Conservation (phyloP, 2,329 filamentous ascomycete species). For the Sarocladium oryzae region DNA sequence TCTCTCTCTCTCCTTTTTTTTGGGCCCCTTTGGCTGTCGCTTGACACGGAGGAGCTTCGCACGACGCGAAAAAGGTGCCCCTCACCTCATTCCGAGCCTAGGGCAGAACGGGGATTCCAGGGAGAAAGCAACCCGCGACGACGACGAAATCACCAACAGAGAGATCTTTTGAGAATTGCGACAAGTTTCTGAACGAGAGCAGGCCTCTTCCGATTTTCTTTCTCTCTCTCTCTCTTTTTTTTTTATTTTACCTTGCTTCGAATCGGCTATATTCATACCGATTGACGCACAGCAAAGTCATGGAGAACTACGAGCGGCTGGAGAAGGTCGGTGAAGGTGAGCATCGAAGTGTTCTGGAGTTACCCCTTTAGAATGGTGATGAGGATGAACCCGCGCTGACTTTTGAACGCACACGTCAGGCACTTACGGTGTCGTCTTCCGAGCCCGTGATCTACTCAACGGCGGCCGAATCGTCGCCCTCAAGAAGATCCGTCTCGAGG, state of each 20-base stretch:
- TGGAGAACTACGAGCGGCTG: slow-evolving; percentile 96
- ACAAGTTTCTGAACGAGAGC: not conserved
- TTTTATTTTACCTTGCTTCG: too few species aligned
- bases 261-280: not conserved
- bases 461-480: slow-evolving; percentile 81
- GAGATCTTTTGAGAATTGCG: not conserved
- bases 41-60: not conserved
- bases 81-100: slow-evolving; percentile 8
- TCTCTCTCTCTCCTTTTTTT: not conserved
- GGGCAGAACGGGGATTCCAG: not conserved
- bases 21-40: not conserved
- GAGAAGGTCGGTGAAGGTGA: slow-evolving; percentile 94
- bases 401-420: slow-evolving; percentile 54
- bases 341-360: too few species aligned
- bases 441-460: slow-evolving; percentile 78
- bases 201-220: too few species aligned
- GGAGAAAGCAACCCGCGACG: not conserved
- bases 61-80: slow-evolving; percentile 3
- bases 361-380: slow-evolving; percentile 13
- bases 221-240: not conserved
- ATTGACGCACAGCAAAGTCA: slow-evolving; percentile 27
- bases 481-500: slow-evolving; percentile 93
- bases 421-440: slow-evolving; percentile 94
- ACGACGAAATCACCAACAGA: not conserved
- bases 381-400: not conserved